A percentile compares a stretch with the other conserved stretches of the same genome.
Conservation (phyloP, 108 stramenopile species). For the Discostella stelligeroides region DNA sequence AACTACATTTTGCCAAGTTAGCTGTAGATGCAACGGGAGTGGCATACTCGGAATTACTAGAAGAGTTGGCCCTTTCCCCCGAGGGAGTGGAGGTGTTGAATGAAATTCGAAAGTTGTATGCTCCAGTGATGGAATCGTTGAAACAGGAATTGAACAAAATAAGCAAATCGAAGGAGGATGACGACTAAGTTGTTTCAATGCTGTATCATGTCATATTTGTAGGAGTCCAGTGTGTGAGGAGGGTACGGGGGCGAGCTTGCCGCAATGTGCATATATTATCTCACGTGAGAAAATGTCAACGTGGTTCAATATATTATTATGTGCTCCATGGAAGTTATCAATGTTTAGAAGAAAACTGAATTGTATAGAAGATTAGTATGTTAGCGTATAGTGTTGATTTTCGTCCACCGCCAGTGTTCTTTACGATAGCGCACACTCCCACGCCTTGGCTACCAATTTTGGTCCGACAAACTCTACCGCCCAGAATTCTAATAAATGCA, state of each 20-base stretch:
- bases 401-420: too few species aligned
- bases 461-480: slow-evolving; percentile 10
- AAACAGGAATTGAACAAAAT: slow-evolving; percentile 30
- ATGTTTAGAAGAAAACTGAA: too few species aligned
- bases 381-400: too few species aligned
- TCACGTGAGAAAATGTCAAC: too few species aligned
- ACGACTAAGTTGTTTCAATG: neutral
- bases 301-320: too few species aligned
- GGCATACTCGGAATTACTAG: slow-evolving; percentile 43
- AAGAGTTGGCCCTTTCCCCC: slow-evolving; percentile 43
- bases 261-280: too few species aligned
- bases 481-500: slow-evolving; percentile 8
- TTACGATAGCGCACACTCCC: slow-evolving; percentile 8
- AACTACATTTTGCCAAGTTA: slow-evolving; percentile 30
- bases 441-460: slow-evolving; percentile 2
- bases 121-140: slow-evolving; percentile 32
- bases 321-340: too few species aligned
- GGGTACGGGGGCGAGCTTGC: too few species aligned
- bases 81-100: slow-evolving; percentile 44
- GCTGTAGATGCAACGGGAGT: slow-evolving; percentile 32
- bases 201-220: too few species aligned
- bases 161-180: slow-evolving; percentile 13
- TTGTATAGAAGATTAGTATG: too few species aligned
- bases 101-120: slow-evolving; percentile 41
- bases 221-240: too few species aligned